Evolutionary conservation across 352 stramenopile species (phyloP), one percentile per base, ranked within the genome.

Genomic region (Achlya hypogyna): DNA sequence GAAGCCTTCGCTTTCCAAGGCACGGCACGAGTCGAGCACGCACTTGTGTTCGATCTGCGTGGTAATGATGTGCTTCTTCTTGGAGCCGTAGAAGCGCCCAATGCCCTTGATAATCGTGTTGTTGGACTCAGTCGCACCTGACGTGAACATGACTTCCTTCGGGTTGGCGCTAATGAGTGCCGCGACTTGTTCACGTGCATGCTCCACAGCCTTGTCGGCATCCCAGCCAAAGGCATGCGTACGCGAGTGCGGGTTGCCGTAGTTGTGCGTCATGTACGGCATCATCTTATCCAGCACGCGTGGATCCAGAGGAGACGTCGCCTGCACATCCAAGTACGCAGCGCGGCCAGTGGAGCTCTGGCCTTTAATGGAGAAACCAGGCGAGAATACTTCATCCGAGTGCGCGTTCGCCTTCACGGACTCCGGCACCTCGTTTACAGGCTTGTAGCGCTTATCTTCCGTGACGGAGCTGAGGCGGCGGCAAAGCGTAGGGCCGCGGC

Each of bases 131-230:
- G 97, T 99, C 1, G 97, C 97, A 40, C 97, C 97, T 16, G 93
- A 99, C 20, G 97, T 99, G 71, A 99, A 99, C 60, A 99, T 95
- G 63, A 99, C 97, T 76, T 99, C 97, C 74, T 99, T 99, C 14
- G 94, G 72, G 68, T 92, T 87, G 32, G 96, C 97, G 45, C 89
- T 83, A 62, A 99, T 97, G 25, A 99, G 82, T 32, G 67, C 72
- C 5, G 96, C 97, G 8, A 99, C 85, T 72, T 85, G 84, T 59
- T 75, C 78, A 14, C 84, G 82, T 0, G 84, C 85, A 22, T 82
- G 81, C 77, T 99, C 97, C 18, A 99, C 95, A 25, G 93, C 96
- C 42, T 83, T 83, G 81, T 99, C 96, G 28, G 96, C 87, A 67
- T 99, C 96, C 97, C 97, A 99, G 23, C 97, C 97, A 75, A 98